Evolutionary conservation across 768 basidiomycete genomes (phyloP).

Genomic region (Lentinula guzmanii): DNA sequence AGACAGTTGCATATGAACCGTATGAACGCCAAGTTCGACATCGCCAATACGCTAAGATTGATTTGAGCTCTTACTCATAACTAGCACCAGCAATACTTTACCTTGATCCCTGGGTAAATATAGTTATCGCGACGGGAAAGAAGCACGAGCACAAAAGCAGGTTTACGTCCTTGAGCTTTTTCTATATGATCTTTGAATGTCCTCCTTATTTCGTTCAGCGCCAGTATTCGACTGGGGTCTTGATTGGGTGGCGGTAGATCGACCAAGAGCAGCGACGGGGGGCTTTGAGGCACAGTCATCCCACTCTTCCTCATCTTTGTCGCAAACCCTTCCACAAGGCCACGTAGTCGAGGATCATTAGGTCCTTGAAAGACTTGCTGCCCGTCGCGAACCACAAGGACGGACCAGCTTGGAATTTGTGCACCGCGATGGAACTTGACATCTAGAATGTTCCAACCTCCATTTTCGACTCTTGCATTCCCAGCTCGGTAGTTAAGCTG

Average conservation of each 20-base stretch:
- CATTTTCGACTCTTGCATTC: conserved; percentile 41
- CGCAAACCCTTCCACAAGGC: conserved; percentile 47
- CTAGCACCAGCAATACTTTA: conserved; percentile 10
- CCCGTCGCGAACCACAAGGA: conserved; percentile 58
- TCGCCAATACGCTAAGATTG: conserved; percentile 55
- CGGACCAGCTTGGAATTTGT: conserved; percentile 51
- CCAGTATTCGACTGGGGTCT: conserved; percentile 29
- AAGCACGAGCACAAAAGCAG: conserved; percentile 65
- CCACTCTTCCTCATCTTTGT: conserved; percentile 55
- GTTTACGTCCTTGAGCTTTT: conserved; percentile 25
- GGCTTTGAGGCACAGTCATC: conserved; percentile 36
- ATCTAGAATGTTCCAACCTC: conserved; percentile 72
- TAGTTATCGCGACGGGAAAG: conserved; percentile 62
- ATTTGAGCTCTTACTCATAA: background rate
- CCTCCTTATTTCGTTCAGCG: conserved; percentile 35
- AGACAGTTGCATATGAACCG: conserved; percentile 61
- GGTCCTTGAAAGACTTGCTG: conserved; percentile 30
- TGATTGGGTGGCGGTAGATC: conserved; percentile 18
- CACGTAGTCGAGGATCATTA: conserved; percentile 30
- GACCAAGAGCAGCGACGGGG: conserved; percentile 31
- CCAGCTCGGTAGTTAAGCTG: conserved; percentile 48
- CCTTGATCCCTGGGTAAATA: conserved; percentile 80
- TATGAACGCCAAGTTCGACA: conserved; percentile 66
- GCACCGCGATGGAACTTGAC: conserved; percentile 62
- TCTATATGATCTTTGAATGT: conserved; percentile 26